These are phyloP conservation scores for Populus hybrid DNA, from an alignment of 441 rosid genomes.

Conservation along the genomic window DNA sequence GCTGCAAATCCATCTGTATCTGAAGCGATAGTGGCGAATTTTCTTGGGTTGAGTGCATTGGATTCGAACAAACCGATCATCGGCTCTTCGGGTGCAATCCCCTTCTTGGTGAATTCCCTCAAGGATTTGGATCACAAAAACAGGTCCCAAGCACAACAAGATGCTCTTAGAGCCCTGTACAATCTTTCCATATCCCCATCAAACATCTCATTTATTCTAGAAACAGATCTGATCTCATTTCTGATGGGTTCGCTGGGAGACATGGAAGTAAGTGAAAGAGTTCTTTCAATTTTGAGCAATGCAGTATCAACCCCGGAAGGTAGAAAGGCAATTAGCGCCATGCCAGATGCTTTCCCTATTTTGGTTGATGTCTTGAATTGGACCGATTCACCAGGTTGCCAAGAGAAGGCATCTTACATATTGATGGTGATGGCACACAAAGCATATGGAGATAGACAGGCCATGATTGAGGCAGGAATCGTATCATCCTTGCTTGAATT, in stretches of 20 bases:
- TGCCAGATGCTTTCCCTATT: conserved; percentile 60
- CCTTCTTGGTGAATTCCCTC: conserved; percentile 63
- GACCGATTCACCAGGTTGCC: conserved; percentile 93
- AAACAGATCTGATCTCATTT: conserved; percentile 55
- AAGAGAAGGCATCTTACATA: conserved; percentile 82
- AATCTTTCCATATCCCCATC: conserved; percentile 71
- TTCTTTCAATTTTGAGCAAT: conserved; percentile 77
- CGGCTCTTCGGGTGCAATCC: conserved; percentile 91
- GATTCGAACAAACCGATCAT: conserved; percentile 87
- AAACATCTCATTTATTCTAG: conserved; percentile 54
- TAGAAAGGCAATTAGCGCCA: conserved; percentile 59
- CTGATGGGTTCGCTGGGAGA: conserved; percentile 68
- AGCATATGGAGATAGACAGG: conserved; percentile 75
- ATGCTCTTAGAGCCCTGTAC: conserved; percentile 83
- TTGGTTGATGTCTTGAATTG: conserved; percentile 86
- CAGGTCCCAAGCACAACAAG: conserved; percentile 71
- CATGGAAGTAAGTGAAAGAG: conserved; percentile 88
- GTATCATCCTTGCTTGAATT: conserved; percentile 79
- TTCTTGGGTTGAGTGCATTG: conserved; percentile 86
- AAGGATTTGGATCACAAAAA: conserved; percentile 34
- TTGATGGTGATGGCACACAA: conserved; percentile 96
- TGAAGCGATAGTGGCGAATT: conserved; percentile 86
- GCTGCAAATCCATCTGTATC: conserved; percentile 52
- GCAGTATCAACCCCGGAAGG: conserved; percentile 77
- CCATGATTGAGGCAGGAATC: conserved; percentile 91